Percentiles rank a stretch among this genome's conserved stretches.
phyloP scores from a whole-genome alignment of 2,329 filamentous ascomycete genomes.

The Aspergillus transmontanensis region DNA sequence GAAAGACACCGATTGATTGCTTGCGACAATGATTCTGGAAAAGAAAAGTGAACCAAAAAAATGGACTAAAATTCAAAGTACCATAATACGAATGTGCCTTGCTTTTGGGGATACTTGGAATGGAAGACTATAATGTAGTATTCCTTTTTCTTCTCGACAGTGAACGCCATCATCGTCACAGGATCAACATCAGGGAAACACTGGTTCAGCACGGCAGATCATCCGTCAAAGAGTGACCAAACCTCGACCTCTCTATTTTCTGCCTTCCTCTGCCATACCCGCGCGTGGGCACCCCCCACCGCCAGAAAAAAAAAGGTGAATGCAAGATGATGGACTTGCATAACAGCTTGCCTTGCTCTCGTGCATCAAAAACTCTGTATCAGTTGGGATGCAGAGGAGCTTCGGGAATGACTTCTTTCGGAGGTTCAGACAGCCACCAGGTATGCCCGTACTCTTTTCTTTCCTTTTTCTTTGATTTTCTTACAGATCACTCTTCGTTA shows the following conservation, averaged over 20 bases:
- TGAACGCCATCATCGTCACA: conserved; percentile 13
- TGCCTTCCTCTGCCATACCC: conserved; percentile 4
- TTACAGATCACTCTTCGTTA: not conserved
- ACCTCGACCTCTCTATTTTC: conserved; percentile 13
- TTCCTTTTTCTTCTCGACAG: not conserved
- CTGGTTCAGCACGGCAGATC: conserved; percentile 20
- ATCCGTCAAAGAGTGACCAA: conserved; percentile 15
- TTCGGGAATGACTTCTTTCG: conserved; percentile 4
- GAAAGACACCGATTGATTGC: not conserved
- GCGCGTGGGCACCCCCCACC: conserved; percentile 9
- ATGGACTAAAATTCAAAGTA: not conserved
- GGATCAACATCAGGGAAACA: conserved; percentile 14
- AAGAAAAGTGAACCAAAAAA: not conserved
- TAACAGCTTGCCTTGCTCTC: conserved; percentile 11
- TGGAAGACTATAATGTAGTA: not conserved
- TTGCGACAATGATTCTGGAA: not conserved
- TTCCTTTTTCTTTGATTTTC: not conserved
- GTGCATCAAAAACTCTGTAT: conserved; percentile 5
- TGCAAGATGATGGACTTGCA: conserved; percentile 11
- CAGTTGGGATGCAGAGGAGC: conserved; percentile 5
- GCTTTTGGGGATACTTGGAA: conserved; percentile 4
- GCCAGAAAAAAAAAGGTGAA: not conserved
- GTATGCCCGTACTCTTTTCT: not conserved
- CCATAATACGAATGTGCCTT: conserved; percentile 1
- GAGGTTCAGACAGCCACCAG: conserved; percentile 9